A percentile compares a stretch with the other conserved stretches of the same genome.
Evolutionary conservation across 163 green algal species (phyloP).

Genomic region (Scenedesmus sp.): DNA sequence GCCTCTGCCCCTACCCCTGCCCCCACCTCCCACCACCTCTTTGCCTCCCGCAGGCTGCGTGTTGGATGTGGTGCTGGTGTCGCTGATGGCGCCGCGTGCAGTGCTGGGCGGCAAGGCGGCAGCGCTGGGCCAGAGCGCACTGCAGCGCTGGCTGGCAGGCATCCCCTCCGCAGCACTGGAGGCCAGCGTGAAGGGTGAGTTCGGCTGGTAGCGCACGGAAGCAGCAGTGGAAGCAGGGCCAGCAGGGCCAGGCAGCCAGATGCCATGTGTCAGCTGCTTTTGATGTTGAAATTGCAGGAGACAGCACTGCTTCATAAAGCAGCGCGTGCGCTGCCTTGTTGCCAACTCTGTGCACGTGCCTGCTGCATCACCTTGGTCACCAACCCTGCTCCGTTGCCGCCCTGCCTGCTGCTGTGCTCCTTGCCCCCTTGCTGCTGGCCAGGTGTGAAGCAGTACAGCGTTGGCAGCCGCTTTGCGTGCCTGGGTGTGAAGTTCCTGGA

Average conservation of each 20-base stretch:
- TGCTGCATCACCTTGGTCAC: slow-evolving; percentile 8
- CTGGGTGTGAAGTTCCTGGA: slow-evolving; percentile 79
- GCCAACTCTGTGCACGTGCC: slow-evolving; percentile 47
- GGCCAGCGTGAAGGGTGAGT: slow-evolving; percentile 48
- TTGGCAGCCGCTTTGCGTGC: slow-evolving; percentile 72
- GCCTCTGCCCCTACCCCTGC: neutral
- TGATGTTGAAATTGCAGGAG: neutral
- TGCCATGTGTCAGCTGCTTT: neutral
- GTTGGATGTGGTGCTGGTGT: slow-evolving; percentile 92
- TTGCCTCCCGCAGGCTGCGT: slow-evolving; percentile 62
- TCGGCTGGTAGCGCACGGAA: neutral
- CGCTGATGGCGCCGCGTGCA: slow-evolving; percentile 87
- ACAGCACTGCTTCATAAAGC: too few relatives aligned
- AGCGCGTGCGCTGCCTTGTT: too few relatives aligned
- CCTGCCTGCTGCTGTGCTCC: slow-evolving; percentile 84
- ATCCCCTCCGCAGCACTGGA: slow-evolving; percentile 83
- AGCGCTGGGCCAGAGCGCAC: slow-evolving; percentile 37
- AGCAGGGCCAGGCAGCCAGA: neutral
- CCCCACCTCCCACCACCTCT: neutral
- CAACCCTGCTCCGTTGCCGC: slow-evolving; percentile 11
- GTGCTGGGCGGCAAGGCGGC: slow-evolving; percentile 68
- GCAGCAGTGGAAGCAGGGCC: neutral
- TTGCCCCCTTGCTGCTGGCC: neutral
- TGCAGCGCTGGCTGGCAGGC: slow-evolving; percentile 57
- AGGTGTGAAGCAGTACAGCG: slow-evolving; percentile 70